phyloP scores from a whole-genome alignment of 1,284 basidiomycete species.

The Tremellales sp. region DNA sequence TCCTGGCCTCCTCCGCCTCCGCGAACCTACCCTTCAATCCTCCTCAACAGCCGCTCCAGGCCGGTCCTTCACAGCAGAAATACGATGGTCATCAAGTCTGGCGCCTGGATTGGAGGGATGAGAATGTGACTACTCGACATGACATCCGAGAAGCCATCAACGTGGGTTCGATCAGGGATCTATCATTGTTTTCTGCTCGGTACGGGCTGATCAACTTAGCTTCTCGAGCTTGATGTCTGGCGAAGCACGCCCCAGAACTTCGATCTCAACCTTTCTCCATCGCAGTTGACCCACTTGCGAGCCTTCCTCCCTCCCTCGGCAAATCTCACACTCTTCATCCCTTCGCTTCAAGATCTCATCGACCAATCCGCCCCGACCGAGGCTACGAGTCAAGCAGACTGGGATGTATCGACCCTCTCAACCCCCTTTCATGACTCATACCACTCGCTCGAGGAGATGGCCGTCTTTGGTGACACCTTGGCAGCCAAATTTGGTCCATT shows the following conservation, averaged over 20 bases:
- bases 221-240: slow-evolving; percentile 45
- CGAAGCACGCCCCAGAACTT: slow-evolving; percentile 21
- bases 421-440: slow-evolving; percentile 44
- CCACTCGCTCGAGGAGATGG: slow-evolving; percentile 38
- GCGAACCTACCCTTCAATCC: not conserved
- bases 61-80: slow-evolving; percentile 5
- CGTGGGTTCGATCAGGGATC: slow-evolving; percentile 13
- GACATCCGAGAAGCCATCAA: slow-evolving; percentile 18
- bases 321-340: slow-evolving; percentile 20
- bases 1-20: slow-evolving; percentile 1
- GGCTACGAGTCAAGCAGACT: not conserved
- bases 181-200: not conserved
- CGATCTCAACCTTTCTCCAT: slow-evolving; percentile 30
- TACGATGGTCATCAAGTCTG: slow-evolving; percentile 35
- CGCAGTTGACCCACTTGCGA: slow-evolving; percentile 6
- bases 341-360: slow-evolving; percentile 34
- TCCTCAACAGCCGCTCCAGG: not conserved
- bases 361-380: slow-evolving; percentile 11
- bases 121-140: slow-evolving; percentile 5
- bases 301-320: slow-evolving; percentile 6
- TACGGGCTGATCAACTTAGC: slow-evolving; percentile 13
- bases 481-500: slow-evolving; percentile 28
- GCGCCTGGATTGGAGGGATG: slow-evolving; percentile 22
- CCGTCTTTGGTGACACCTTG: slow-evolving; percentile 39
- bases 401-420: slow-evolving; percentile 28